Evolutionary conservation across 1,284 basidiomycete genomes (phyloP).

Genomic region (Leccinum subrobustum): DNA sequence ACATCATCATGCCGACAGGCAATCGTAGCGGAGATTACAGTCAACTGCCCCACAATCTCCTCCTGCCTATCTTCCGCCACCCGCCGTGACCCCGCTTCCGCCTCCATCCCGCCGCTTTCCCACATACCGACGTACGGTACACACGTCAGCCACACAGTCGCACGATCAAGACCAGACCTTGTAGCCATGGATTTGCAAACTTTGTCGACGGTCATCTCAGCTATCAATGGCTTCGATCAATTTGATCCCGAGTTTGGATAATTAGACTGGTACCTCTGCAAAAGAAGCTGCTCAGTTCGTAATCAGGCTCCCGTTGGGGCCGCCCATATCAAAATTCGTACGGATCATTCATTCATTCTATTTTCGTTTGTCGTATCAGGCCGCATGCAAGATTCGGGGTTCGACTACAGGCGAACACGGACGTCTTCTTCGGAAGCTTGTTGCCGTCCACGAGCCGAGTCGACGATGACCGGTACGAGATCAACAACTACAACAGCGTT

Average conservation of each 20-base stretch:
- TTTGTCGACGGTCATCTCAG: too few relatives aligned
- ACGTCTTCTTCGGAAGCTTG: constrained; percentile 32
- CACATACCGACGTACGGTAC: too few relatives aligned
- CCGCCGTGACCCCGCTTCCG: too few relatives aligned
- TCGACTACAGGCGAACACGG: constrained; percentile 35
- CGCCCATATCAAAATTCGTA: constrained; percentile 20
- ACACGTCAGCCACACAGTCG: too few relatives aligned
- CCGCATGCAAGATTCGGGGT: constrained; percentile 32
- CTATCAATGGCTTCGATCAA: constrained; percentile 27
- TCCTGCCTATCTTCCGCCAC: too few relatives aligned
- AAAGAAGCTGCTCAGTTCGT: constrained; percentile 25
- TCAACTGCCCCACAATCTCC: too few relatives aligned
- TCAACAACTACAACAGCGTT: constrained; percentile 26
- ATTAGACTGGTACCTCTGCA: constrained; percentile 32
- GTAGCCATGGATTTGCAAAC: too few relatives aligned
- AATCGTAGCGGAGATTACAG: too few relatives aligned
- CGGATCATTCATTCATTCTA: not conserved
- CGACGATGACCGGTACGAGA: constrained; percentile 28
- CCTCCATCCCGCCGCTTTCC: too few relatives aligned
- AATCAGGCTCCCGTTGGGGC: constrained; percentile 15
- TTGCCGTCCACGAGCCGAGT: constrained; percentile 24
- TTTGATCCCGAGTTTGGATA: constrained; percentile 26
- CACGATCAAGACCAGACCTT: too few relatives aligned
- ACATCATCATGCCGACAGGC: too few relatives aligned
- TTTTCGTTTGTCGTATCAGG: constrained; percentile 8